Evolutionary conservation across 192 early-diverging fungal species (phyloP).

Genomic region (Linnemannia exigua): DNA sequence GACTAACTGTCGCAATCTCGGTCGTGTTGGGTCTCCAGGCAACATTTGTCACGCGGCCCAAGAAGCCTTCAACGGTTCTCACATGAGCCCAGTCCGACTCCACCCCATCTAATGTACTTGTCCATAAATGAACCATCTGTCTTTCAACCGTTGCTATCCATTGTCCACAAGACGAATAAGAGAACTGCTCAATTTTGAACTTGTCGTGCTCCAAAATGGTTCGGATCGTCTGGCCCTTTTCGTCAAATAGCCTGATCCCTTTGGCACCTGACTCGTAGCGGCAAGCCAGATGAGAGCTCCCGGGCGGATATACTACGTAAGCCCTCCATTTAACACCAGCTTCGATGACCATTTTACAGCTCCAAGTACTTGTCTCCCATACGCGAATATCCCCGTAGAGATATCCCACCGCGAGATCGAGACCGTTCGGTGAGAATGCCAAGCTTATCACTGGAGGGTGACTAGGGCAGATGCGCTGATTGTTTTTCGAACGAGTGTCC

Average conservation of each 20-base stretch:
- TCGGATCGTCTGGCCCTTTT: not conserved
- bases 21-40: not conserved
- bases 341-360: too few relatives aligned
- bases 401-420: not conserved
- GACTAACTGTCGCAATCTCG: not conserved
- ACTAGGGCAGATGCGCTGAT: not conserved
- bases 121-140: too few relatives aligned
- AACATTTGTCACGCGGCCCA: not conserved
- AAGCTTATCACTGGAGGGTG: not conserved
- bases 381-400: too few relatives aligned
- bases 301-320: not conserved
- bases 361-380: too few relatives aligned
- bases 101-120: too few relatives aligned
- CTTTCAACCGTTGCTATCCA: too few relatives aligned
- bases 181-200: too few relatives aligned
- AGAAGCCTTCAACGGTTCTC: not conserved
- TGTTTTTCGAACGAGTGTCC: not conserved
- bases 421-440: not conserved
- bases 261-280: not conserved
- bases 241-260: not conserved
- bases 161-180: too few relatives aligned
- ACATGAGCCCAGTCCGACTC: too few relatives aligned
- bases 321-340: too few relatives aligned
- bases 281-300: too few relatives aligned
- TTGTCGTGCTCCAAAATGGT: too few relatives aligned